Conservation (phyloP, 2,329 filamentous ascomycete genomes). For the Keithomyces neogunnii region DNA sequence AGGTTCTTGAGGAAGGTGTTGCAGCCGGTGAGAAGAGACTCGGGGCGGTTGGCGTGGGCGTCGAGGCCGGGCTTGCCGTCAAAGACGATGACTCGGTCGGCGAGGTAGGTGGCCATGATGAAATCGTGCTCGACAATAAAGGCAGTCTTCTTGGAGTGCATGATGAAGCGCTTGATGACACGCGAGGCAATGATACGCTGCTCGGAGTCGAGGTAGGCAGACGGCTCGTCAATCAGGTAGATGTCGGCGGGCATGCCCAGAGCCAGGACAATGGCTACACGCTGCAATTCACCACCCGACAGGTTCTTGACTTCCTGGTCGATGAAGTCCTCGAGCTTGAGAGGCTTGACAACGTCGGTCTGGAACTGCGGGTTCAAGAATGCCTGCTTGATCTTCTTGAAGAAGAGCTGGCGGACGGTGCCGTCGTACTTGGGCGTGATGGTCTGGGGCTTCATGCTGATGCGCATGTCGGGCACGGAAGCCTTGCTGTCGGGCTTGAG, state of each 20-base stretch:
- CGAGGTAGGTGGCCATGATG: slow-evolving; percentile 75
- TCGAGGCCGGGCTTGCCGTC: slow-evolving; percentile 87
- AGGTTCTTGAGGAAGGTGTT: slow-evolving; percentile 95
- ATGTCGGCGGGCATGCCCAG: slow-evolving; percentile 94
- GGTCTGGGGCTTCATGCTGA: slow-evolving; percentile 99
- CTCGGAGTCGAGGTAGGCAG: slow-evolving; percentile 95
- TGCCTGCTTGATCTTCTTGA: slow-evolving; percentile 98
- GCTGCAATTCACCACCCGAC: slow-evolving; percentile 98
- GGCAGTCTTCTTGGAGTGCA: slow-evolving; percentile 99
- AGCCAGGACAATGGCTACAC: slow-evolving; percentile 96
- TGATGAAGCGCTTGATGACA: slow-evolving; percentile 99
- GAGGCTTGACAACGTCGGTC: slow-evolving; percentile 98
- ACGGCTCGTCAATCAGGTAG: slow-evolving; percentile 97
- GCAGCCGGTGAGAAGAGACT: slow-evolving; percentile 90
- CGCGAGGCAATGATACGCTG: slow-evolving; percentile 96
- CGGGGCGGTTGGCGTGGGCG: slow-evolving; percentile 78
- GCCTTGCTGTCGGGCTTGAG: slow-evolving; percentile 78
- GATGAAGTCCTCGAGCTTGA: slow-evolving; percentile 98
- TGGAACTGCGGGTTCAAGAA: slow-evolving; percentile 98
- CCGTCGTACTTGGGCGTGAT: slow-evolving; percentile 98
- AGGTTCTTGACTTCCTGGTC: slow-evolving; percentile 99
- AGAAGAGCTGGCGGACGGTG: slow-evolving; percentile 94
- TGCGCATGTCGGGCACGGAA: slow-evolving; percentile 85
- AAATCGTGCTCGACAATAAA: slow-evolving; percentile 99
- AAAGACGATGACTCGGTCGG: slow-evolving; percentile 97